phyloP scores from a whole-genome alignment of 2,329 filamentous ascomycete genomes.

The Diplodia intermedia region DNA sequence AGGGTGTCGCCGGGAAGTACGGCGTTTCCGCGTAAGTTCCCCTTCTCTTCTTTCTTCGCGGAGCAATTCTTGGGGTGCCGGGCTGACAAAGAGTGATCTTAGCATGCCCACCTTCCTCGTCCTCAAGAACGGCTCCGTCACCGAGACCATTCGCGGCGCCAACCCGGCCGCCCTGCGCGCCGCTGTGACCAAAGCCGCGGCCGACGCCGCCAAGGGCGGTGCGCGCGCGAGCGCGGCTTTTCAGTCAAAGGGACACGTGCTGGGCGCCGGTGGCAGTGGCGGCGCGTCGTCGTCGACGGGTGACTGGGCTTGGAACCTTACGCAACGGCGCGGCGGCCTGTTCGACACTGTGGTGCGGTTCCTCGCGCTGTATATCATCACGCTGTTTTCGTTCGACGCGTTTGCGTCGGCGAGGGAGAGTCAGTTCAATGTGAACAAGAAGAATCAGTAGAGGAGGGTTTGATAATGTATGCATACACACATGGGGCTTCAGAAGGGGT shows the following conservation, averaged over 20 bases:
- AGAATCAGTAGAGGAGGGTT: slow-evolving; percentile 25
- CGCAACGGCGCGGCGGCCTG: slow-evolving; percentile 45
- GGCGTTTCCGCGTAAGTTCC: slow-evolving; percentile 56
- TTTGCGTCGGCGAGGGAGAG: slow-evolving; percentile 53
- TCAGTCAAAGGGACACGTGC: slow-evolving; percentile 52
- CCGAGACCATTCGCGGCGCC: slow-evolving; percentile 57
- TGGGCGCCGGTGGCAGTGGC: slow-evolving; percentile 41
- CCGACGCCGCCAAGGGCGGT: slow-evolving; percentile 48
- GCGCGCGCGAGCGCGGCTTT: slow-evolving; percentile 47
- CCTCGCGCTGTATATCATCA: slow-evolving; percentile 55
- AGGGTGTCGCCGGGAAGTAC: slow-evolving; percentile 58
- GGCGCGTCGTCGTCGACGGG: slow-evolving; percentile 35
- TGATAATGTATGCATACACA: background rate
- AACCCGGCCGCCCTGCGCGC: slow-evolving; percentile 57
- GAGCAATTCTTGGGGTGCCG: slow-evolving; percentile 37
- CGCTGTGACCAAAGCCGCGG: slow-evolving; percentile 54
- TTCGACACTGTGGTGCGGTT: slow-evolving; percentile 53
- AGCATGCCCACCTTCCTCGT: slow-evolving; percentile 60
- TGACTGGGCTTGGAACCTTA: slow-evolving; percentile 40
- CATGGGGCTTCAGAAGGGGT: background rate
- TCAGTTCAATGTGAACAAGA: slow-evolving; percentile 50
- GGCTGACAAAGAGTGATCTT: slow-evolving; percentile 18
- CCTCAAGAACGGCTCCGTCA: slow-evolving; percentile 52
- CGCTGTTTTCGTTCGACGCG: slow-evolving; percentile 55
- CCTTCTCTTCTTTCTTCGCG: background rate